Evolutionary conservation across 176 grass and related monocot species (phyloP).

Genomic region (Cenchrus fungigraminus): DNA sequence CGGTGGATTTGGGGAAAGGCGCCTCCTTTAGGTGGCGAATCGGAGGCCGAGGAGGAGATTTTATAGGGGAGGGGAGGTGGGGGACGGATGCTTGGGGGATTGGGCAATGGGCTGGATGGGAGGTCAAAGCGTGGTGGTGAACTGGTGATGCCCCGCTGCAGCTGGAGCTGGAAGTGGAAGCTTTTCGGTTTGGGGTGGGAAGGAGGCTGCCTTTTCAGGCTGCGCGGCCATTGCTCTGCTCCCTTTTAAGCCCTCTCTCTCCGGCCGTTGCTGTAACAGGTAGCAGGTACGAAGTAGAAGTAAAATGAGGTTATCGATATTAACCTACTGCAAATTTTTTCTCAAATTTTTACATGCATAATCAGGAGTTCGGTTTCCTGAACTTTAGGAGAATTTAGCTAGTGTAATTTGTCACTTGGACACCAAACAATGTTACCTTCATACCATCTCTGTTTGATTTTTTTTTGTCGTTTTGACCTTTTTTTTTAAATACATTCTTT

Average conservation of each 20-base stretch:
- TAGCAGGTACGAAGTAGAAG: background rate
- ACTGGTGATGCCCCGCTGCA: slow-evolving; percentile 51
- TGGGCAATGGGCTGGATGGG: slow-evolving; percentile 39
- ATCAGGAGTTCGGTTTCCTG: no score
- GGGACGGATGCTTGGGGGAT: slow-evolving; percentile 36
- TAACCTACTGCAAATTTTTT: no score
- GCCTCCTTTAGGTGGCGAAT: slow-evolving; percentile 46
- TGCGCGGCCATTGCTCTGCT: background rate
- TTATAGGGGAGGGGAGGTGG: slow-evolving; percentile 18
- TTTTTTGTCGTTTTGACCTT: no score
- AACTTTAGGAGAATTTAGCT: background rate
- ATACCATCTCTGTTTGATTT: no score
- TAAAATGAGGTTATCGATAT: background rate
- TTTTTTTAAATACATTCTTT: no score
- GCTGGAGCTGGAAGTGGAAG: slow-evolving; percentile 57
- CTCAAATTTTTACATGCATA: background rate
- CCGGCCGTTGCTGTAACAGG: slow-evolving; percentile 15
- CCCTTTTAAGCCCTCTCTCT: slow-evolving; percentile 17
- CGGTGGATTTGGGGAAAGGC: slow-evolving; percentile 26
- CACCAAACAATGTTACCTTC: background rate
- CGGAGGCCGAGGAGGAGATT: slow-evolving; percentile 24
- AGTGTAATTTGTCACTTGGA: background rate
- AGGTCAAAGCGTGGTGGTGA: slow-evolving; percentile 51
- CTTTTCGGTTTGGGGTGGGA: slow-evolving; percentile 35
- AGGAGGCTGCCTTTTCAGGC: slow-evolving; percentile 28